phyloP scores from a whole-genome alignment of 1,139 yeast genomes.

The Lodderomyces metapsilosis region DNA sequence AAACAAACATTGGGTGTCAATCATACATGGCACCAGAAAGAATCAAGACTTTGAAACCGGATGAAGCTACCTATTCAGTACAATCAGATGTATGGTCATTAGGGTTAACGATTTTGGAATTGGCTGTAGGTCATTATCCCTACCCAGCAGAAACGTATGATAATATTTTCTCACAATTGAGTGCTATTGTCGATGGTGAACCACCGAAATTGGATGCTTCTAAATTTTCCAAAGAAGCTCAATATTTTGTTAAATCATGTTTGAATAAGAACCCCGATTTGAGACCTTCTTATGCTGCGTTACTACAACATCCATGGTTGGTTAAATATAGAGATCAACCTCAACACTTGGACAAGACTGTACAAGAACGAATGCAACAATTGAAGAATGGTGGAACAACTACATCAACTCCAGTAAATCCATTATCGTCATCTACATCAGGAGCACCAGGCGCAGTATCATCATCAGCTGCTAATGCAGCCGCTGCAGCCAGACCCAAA shows the following conservation, averaged over 20 bases:
- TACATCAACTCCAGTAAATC: conserved; percentile 3
- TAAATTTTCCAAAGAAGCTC: conserved; percentile 71
- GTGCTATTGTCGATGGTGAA: conserved; percentile 95
- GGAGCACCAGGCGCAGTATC: conserved; percentile 4
- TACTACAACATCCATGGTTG: conserved; percentile 84
- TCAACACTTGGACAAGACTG: conserved; percentile 43
- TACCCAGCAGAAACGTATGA: conserved; percentile 92
- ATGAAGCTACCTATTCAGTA: conserved; percentile 82
- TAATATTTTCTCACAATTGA: conserved; percentile 86
- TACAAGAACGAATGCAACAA: conserved; percentile 32
- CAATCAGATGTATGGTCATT: conserved; percentile 97
- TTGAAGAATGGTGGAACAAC: conserved; percentile 19
- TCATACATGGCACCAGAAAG: conserved; percentile 99
- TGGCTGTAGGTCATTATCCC: conserved; percentile 90
- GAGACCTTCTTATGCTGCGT: conserved; percentile 78
- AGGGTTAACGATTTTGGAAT: conserved; percentile 84
- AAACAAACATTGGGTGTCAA: conserved; percentile 97
- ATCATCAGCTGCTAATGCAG: not conserved
- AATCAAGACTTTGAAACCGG: conserved; percentile 58
- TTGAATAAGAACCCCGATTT: conserved; percentile 75
- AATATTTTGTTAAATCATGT: conserved; percentile 76
- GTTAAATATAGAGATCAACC: conserved; percentile 43
- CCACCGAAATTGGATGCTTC: conserved; percentile 69
- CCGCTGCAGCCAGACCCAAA: not conserved
- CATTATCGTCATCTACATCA: not conserved